Base-by-base conservation (phyloP, 495 filamentous ascomycete species). In the Podospora appendiculata region DNA sequence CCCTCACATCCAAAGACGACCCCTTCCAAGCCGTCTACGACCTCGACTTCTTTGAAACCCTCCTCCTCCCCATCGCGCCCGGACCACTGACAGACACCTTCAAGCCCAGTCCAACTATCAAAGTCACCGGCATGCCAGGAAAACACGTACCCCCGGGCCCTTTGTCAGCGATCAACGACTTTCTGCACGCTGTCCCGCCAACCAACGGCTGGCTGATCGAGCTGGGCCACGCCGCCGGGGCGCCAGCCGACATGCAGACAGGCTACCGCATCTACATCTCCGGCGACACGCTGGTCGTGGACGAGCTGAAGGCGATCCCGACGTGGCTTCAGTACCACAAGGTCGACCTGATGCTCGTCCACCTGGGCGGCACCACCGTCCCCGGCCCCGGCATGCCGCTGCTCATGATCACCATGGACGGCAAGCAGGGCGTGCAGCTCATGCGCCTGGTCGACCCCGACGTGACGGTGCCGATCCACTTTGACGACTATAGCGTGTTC, bases 401-500 rank as follows among this genome's bases (percentile, higher is more conserved):
- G 48, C 48, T 87, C 8, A 86, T 85, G 82, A 77, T 86, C n/a
- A 86, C 81, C 0, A 88, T 88, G 86, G 84, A 88, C 55, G 85
- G 75, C 9, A 67, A 70, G 62, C 79, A 85, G 64, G 82, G 85
- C 0, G 57, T 86, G 6, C 57, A 81, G 68, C 63, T 86, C 51
- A 78, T 87, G 62, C 61, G 69, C 55, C 45, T 86, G 38, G 68
- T 88, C 1, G 66, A 81, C 12, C 80, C 85, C 41, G 80, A 86
- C 35, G 51, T 86, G 41, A 84, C 79, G 36, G 78, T 88, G n/a
- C 85, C 83, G 34, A 75, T 87, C 16, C 84, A 87, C 60, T 85
- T 77, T 64, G 83, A 87, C 57, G 85, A 86, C 51, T 87, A 87
- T 59, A 73, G 76, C 53, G 81, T 82, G 9, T 79, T 86, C 51